Conservation (phyloP, 2,329 filamentous ascomycete genomes). For the Stagonosporopsis tanaceti region DNA sequence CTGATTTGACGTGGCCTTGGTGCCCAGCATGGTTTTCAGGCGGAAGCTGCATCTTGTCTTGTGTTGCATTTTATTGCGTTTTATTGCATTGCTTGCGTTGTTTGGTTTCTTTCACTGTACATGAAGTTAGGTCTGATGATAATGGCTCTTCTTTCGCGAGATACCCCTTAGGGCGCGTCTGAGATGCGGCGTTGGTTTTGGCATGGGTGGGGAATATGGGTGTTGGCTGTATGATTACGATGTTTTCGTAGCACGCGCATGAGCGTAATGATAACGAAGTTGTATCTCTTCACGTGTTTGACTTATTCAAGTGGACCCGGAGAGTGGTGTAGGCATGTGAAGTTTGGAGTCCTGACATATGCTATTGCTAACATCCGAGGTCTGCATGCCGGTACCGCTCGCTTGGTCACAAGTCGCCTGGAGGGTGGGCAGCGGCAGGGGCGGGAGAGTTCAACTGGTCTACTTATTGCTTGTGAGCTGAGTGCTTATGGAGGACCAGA, state of each 20-base stretch:
- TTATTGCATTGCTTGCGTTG: conserved; percentile 15
- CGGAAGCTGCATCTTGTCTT: conserved; percentile 5
- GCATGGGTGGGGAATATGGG: not conserved
- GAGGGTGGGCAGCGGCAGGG: not conserved
- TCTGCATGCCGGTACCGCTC: not conserved
- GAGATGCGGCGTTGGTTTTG: conserved; percentile 15
- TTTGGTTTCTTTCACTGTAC: not conserved
- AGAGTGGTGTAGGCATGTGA: conserved; percentile 1
- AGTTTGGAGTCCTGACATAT: not conserved
- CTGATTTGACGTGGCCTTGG: conserved; percentile 3
- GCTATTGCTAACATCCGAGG: conserved; percentile 5
- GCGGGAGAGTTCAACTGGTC: not conserved
- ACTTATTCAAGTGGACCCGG: not conserved
- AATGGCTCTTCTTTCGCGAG: conserved; percentile 17
- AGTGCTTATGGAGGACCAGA: not conserved
- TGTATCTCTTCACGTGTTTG: not conserved
- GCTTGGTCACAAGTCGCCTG: not conserved
- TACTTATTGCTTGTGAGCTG: not conserved
- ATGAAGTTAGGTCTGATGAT: conserved; percentile 1
- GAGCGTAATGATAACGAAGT: conserved; percentile 9
- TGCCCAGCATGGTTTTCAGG: conserved; percentile 12
- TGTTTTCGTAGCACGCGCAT: not conserved
- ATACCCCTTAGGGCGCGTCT: conserved; percentile 25
- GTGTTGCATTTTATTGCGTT: conserved; percentile 14
- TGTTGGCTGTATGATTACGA: conserved; percentile 8